phyloP scores from a whole-genome alignment of 805 yeast genomes.

The Saccharomycopsis capsularis region DNA sequence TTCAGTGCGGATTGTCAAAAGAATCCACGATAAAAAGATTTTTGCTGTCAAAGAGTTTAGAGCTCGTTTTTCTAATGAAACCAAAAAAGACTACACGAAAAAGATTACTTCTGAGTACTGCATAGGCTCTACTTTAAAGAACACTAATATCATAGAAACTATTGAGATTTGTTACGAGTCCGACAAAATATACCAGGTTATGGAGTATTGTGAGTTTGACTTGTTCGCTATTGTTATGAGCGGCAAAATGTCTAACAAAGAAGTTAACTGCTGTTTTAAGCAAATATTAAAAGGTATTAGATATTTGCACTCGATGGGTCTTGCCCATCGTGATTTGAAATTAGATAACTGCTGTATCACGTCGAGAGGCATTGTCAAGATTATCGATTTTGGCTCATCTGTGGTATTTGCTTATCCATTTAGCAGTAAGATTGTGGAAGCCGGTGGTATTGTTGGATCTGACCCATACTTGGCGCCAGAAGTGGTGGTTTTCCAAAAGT shows the following conservation, averaged over 20 bases:
- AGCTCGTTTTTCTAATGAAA: slow-evolving; percentile 63
- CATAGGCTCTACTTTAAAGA: slow-evolving; percentile 83
- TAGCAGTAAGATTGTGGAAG: slow-evolving; percentile 60
- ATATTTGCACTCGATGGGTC: slow-evolving; percentile 76
- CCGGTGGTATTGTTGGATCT: slow-evolving; percentile 81
- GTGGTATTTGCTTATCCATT: slow-evolving; percentile 88
- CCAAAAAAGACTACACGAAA: slow-evolving; percentile 79
- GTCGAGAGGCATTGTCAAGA: slow-evolving; percentile 73
- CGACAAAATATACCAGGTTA: slow-evolving; percentile 79
- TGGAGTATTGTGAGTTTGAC: slow-evolving; percentile 93
- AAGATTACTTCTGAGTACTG: slow-evolving; percentile 93
- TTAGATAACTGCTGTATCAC: slow-evolving; percentile 88
- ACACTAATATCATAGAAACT: slow-evolving; percentile 86
- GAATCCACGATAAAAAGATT: slow-evolving; percentile 58
- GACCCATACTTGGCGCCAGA: slow-evolving; percentile 93
- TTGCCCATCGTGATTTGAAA: slow-evolving; percentile 88
- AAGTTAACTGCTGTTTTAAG: slow-evolving; percentile 83
- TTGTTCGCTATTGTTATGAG: slow-evolving; percentile 93
- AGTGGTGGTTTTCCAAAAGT: slow-evolving; percentile 72
- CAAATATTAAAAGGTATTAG: slow-evolving; percentile 76
- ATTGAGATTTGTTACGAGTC: slow-evolving; percentile 86
- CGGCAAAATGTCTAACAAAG: slow-evolving; percentile 73
- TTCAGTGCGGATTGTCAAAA: slow-evolving; percentile 64
- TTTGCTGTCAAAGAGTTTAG: slow-evolving; percentile 94
- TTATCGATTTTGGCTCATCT: slow-evolving; percentile 91